phyloP scores from a whole-genome alignment of 305 asterid genomes.

The Solanum hybrid region DNA sequence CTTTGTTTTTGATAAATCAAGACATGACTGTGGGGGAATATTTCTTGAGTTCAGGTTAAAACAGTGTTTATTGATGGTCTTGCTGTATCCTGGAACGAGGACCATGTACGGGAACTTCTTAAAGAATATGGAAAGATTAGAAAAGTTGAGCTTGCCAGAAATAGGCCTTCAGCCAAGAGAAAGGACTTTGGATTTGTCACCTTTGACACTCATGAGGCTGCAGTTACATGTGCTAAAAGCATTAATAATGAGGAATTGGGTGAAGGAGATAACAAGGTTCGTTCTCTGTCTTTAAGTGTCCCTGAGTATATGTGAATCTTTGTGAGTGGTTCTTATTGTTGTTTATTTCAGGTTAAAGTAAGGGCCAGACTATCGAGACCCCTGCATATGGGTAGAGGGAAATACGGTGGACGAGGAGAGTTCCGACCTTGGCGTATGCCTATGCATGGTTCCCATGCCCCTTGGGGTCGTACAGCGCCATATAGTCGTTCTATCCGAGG shows the following conservation, averaged over 20 bases:
- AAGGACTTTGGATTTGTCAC: slow-evolving; percentile 96
- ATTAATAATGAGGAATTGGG: slow-evolving; percentile 93
- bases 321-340: neutral
- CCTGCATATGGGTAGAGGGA: slow-evolving; percentile 91
- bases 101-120: slow-evolving; percentile 55
- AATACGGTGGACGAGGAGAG: slow-evolving; percentile 64
- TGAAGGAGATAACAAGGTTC: slow-evolving; percentile 79
- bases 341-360: slow-evolving; percentile 72
- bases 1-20: neutral
- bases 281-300: neutral
- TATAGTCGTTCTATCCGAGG: slow-evolving; percentile 49
- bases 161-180: slow-evolving; percentile 98
- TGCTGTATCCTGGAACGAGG: slow-evolving; percentile 94
- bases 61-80: slow-evolving; percentile 97
- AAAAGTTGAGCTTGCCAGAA: slow-evolving; percentile 53
- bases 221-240: slow-evolving; percentile 83
- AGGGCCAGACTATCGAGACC: slow-evolving; percentile 98
- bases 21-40: neutral
- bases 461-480: slow-evolving; percentile 64
- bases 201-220: slow-evolving; percentile 84
- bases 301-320: neutral
- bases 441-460: slow-evolving; percentile 44
- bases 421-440: slow-evolving; percentile 51
- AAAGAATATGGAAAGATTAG: slow-evolving; percentile 68
- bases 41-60: slow-evolving; percentile 56